Base-by-base conservation (phyloP, 192 early-diverging fungal genomes). In the Backusella morwellensis region DNA sequence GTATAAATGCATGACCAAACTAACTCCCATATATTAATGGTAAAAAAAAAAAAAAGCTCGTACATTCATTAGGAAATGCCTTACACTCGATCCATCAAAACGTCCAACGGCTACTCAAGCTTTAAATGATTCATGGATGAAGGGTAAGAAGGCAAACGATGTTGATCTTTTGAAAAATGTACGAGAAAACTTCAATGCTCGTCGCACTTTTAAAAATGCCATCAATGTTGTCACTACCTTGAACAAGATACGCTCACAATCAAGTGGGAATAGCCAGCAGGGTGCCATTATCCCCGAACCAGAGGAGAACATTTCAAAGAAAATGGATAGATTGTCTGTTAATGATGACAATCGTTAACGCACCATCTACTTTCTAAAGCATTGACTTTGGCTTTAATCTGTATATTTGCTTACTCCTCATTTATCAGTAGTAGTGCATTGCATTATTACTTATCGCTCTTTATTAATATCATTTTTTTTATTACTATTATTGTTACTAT, bases 151-250 rank as follows among this genome's bases (percentile, higher is more conserved):
- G 9, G 91, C 83, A 67, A 83, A 78, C 4, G 90, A 91, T 42
- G 84, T 88, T 23, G 95, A 98, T 83, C 88, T 98, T 54, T 86
- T 98, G 56, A 93, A 92, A 35, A 87, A 90, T 36, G 93, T 97
- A 70, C 89, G 89, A n/a, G 87, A 95, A 54, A 92, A 93, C 69
- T 94, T 92, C 79, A 88, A 93, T 70, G 89, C 91, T n/a, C 83
- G 84, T 66, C 81, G 78, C 15, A 86, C 80, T 70, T 92, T 92
- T 80, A 86, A 84, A 71, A 92, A 86, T 75, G 89, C 91, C 17
- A 75, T 92, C 63, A 86, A 80, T 38, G 85, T 84, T 34, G 87
- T 92, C 32, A 86, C 90, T n/a, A 90, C 90, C 3, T 78, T 88
- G 63, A 92, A 90, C 71, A 80, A 83, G 9, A 82, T 88, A n/a